Evolutionary conservation across 345 rosid species (phyloP), one percentile per base, ranked within the genome.

Genomic region (Microthlaspi erraticum): DNA sequence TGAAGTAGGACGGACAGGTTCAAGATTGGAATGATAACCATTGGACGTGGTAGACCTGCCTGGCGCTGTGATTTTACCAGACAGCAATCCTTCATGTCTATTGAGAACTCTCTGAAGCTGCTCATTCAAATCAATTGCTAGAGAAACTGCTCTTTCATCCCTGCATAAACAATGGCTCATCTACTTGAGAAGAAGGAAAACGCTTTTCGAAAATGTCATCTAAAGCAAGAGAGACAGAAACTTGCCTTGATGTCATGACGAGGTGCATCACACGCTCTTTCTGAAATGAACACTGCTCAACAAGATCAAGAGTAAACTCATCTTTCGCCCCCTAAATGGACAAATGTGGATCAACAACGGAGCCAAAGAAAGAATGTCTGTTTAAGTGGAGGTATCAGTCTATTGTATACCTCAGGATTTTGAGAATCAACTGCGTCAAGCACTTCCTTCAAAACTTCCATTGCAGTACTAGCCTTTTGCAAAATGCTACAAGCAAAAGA

Each of bases 291-390:
- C 97, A 94, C 59, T 94, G 99, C 81, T 94, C 99, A 51, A 94
- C 97, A 54, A 94, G 99, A 84, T 94, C 99, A 76, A 94, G 96
- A 44, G 99, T 89, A 76, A 94, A 94, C 80, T 94, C 96, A 75
- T 89, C 93, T 77, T 79, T 88, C 53, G 86, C 96, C 60, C 83
- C 93, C 99, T 91, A 70, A 66, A 70, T 83, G 57, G 67, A 76
- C 8, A 77, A 69, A 17, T 49, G 16, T n/a, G 42, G 55, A 59
- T 52, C 19, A 42, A 58, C 29, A 74, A 45, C 6, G 13, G 51
- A 64, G 11, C 41, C 42, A 14, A 60, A 37, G 33, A 14, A 60
- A 37, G 33, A 69, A 59, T 71, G 50, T 38, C 19, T 55, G 43
- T 37, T 37, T 42, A 17, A 73, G 26, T 41, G 72, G 45, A 49